Evolutionary conservation across 768 basidiomycete species (phyloP), one percentile per base, ranked within the genome.

Genomic region (Goffeauzyma gilvescens): DNA sequence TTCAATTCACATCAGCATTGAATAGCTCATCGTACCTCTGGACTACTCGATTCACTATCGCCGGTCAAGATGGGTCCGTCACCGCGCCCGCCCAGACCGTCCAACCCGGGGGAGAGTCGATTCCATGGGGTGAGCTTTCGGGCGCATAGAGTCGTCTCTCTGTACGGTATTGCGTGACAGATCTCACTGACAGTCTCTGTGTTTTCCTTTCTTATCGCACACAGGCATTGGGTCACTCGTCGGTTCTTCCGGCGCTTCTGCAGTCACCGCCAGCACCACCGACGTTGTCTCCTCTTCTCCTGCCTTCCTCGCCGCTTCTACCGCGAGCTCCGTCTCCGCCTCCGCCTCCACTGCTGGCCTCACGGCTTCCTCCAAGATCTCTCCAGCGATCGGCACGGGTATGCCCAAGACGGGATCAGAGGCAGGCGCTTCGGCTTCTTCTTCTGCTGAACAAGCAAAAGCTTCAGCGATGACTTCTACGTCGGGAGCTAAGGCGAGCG

Each of bases 11-110:
- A 12, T 22, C 26, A 31, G 55, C 51, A 7, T 53, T 46, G 6
- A 44, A 52, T 27, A 26, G 47, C 2, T 48, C 50, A n/a, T 48
- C 47, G 17, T 46, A 41, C 25, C 44, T 49, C 10, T 61, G 59
- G 59, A 57, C 57, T 23, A 61, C 59, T 17, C 55, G 59, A 34
- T 61, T 61, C 51, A 59, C 57, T 45, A 63, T 63, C 50, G 56
- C 59, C 41, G 53, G 47, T 10, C 44, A 56, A 6, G 52, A 59
- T 38, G 62, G 62, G 14, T 40, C 45, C 0, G 28, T 53, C 17
- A 55, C 62, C 20, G 32, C 42, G 3, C 58, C 62, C 15, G 46
- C 54, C 32, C 50, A 61, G 38, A 38, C 48, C 14, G 57, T 55
- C n/a, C 52, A 51, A 28, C 54, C 53, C 31, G 50, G 41, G 20